Conservation (phyloP, 805 yeast species). For the Schizosaccharomyces cryophilus region DNA sequence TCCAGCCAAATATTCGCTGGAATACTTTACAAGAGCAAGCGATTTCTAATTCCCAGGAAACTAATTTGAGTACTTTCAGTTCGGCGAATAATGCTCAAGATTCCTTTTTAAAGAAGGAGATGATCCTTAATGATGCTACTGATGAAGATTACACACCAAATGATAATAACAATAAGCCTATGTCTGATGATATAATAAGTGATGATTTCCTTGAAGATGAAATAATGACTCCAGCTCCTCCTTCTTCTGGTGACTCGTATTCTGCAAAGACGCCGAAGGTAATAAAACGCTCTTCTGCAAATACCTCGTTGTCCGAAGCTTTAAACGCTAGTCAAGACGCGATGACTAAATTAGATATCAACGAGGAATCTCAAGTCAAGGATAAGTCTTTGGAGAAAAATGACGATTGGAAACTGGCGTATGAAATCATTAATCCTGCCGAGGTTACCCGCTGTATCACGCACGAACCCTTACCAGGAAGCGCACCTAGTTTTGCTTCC, state of each 20-base stretch:
- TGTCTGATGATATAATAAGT: neutral
- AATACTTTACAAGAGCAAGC: neutral
- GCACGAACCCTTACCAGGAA: neutral
- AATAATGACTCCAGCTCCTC: neutral
- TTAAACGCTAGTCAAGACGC: neutral
- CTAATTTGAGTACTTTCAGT: too few relatives aligned
- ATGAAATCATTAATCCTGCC: neutral
- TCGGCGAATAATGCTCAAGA: neutral
- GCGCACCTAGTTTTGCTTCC: neutral
- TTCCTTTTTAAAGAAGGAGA: neutral
- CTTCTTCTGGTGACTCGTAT: neutral
- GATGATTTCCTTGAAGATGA: neutral
- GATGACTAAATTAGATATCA: neutral
- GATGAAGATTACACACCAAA: neutral
- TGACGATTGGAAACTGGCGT: neutral
- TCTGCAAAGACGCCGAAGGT: neutral
- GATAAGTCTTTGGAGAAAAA: neutral
- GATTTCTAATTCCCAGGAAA: too few relatives aligned
- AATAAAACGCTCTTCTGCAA: neutral
- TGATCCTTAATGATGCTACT: neutral
- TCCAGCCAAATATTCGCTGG: neutral
- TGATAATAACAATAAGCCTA: neutral
- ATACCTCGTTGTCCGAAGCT: neutral
- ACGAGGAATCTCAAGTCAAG: neutral
- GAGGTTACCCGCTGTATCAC: neutral